Base-by-base conservation (phyloP, 805 yeast genomes). In the Clavispora vitiphila region DNA sequence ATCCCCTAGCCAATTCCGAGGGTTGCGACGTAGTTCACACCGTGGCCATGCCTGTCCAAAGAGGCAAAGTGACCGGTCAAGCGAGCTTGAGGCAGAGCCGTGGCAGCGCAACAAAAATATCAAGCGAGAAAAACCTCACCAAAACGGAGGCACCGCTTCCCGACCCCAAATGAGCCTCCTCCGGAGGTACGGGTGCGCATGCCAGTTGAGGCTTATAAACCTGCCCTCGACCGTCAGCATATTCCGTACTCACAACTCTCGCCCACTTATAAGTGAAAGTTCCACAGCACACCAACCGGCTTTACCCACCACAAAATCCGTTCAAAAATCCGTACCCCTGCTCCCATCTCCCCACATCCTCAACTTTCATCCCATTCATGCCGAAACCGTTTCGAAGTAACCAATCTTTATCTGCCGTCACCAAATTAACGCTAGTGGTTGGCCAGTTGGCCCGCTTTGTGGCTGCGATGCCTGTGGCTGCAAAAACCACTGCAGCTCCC, bases 391-490 rank as follows among this genome's bases (percentile, higher is more conserved):
- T 58, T 31, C 67, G 66, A 60, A 52, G 58, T 58, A 55, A 53
- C 43, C 54, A 62, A 60, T 62, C 55, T 37, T 51, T 41, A 30
- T 44, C 49, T 39, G 48, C 54, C 20, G 40, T 19, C 21, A 19
- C 42, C 22, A 64, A 58, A 43, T 48, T 68, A 40, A 45, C 65
- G 30, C 46, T 68, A 24, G 40, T 67, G 18, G 57, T 69, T 39
- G 48, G 66, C 45, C 61, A 57, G 35, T 50, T 66, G 34, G 54
- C 65, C 36, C 61, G 61, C 40, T 42, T 67, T 37, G 66, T 64
- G 34, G 54, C 55, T 23, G 69, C 71, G 10, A 47, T 67, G 39
- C 74, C 74, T 8, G 46, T 65, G 25, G 40, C 39, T 5, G 50
- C 18, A 36, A 42, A 36, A 25, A 39, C 44, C 40, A 47, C 42